phyloP scores from a whole-genome alignment of 1,284 basidiomycete genomes.

The Macrocystidia cucumis region DNA sequence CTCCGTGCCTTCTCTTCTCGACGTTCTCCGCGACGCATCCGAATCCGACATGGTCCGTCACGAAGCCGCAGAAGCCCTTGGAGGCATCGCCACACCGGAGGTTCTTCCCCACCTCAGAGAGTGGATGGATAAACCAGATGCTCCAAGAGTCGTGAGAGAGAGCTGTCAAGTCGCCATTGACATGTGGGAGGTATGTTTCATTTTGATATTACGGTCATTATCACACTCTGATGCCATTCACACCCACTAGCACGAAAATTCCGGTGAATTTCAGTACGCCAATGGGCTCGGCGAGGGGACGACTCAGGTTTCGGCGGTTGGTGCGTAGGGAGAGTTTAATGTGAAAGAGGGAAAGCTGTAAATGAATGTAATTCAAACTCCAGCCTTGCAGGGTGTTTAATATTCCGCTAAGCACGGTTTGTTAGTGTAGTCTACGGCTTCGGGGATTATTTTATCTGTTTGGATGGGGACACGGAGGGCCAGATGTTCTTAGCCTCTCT shows the following conservation, averaged over 20 bases:
- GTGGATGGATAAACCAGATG: constrained; percentile 74
- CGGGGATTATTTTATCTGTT: no score
- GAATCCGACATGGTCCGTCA: constrained; percentile 99
- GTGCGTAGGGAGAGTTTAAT: no score
- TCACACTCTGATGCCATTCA: constrained; percentile 6
- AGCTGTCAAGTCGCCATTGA: constrained; percentile 96
- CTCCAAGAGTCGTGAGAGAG: constrained; percentile 89
- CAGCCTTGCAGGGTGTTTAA: no score
- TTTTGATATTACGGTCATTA: neutral
- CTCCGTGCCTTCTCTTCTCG: constrained; percentile 80
- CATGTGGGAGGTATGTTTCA: constrained; percentile 82
- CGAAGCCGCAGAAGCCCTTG: constrained; percentile 97
- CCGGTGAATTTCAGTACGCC: constrained; percentile 82
- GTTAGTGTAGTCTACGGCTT: no score
- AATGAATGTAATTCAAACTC: no score
- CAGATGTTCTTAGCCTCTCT: no score
- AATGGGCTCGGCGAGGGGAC: constrained; percentile 24
- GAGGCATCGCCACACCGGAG: constrained; percentile 91
- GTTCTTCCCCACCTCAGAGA: constrained; percentile 83
- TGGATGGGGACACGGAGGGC: no score
- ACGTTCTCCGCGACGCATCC: constrained; percentile 61
- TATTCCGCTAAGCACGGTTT: no score
- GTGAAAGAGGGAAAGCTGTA: no score
- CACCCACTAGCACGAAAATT: constrained; percentile 74
- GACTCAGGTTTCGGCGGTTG: constrained; percentile 8